Evolutionary conservation across 2,329 filamentous ascomycete genomes (phyloP).

Genomic region (Tolypocladium endophyticum): DNA sequence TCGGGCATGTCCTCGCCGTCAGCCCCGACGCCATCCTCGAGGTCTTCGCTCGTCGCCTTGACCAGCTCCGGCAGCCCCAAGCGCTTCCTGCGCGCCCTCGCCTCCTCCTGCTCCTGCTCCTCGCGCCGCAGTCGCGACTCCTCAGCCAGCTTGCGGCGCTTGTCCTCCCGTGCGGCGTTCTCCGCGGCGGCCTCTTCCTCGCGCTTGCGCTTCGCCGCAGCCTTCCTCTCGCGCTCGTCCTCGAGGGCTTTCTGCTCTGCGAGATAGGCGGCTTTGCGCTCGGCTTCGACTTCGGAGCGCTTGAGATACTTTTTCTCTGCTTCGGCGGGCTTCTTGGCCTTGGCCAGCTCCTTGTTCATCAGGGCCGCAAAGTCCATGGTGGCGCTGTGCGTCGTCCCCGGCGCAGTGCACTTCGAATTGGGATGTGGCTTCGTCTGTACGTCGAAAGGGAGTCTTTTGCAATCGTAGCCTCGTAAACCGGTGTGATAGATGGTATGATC

Average conservation of each 20-base stretch:
- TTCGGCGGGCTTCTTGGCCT: conserved; percentile 49
- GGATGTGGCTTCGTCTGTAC: background rate
- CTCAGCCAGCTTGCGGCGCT: conserved; percentile 69
- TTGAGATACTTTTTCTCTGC: conserved; percentile 67
- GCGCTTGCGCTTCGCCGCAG: conserved; percentile 71
- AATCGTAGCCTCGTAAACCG: background rate
- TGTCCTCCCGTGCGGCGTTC: conserved; percentile 64
- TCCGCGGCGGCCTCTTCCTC: conserved; percentile 76
- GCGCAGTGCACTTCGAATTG: background rate
- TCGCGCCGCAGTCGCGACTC: conserved; percentile 62
- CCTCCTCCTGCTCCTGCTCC: conserved; percentile 63
- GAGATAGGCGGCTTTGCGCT: conserved; percentile 68
- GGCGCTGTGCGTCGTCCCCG: conserved; percentile 2
- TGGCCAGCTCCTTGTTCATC: conserved; percentile 87
- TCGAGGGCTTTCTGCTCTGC: conserved; percentile 71
- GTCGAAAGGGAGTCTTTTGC: background rate
- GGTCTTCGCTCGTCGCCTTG: conserved; percentile 26
- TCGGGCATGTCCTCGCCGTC: conserved; percentile 56
- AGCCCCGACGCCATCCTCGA: conserved; percentile 31
- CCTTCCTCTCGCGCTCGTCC: conserved; percentile 56
- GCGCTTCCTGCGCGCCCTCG: conserved; percentile 60
- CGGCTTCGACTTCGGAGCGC: conserved; percentile 75
- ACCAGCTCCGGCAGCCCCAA: conserved; percentile 70
- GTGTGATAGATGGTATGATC: background rate
- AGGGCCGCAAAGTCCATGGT: conserved; percentile 91